Evolutionary conservation across 306 rosid genomes (phyloP).

Genomic region (Gynostemma pentaphyllum): DNA sequence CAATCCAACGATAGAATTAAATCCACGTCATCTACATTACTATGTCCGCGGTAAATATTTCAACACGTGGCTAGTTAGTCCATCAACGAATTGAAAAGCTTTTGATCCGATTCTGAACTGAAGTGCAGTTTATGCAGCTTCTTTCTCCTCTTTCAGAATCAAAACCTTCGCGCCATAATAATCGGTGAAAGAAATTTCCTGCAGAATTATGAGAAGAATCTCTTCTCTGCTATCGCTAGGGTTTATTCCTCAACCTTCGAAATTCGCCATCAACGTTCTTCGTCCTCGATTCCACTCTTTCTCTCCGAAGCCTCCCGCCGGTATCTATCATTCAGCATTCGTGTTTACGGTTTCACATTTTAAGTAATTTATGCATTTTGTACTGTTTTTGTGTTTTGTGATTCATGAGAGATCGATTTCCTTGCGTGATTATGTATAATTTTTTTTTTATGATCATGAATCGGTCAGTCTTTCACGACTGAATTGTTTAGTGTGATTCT

Average conservation of each 20-base stretch:
- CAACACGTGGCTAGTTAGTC: too few relatives aligned
- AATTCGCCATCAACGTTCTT: neutral
- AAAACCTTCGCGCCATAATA: neutral
- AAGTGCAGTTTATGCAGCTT: too few relatives aligned
- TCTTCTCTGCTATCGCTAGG: neutral
- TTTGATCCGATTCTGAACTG: neutral
- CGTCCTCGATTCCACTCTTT: slow-evolving; percentile 3
- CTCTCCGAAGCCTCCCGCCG: slow-evolving; percentile 3
- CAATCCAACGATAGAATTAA: too few relatives aligned
- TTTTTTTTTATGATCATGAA: neutral
- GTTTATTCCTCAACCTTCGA: neutral
- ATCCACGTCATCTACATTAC: too few relatives aligned
- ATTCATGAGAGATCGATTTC: neutral
- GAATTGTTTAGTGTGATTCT: neutral
- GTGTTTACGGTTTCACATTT: neutral
- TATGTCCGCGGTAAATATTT: too few relatives aligned
- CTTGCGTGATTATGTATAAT: neutral
- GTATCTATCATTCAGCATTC: neutral
- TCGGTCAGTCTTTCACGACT: neutral
- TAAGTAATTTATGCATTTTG: neutral
- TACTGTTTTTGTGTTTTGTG: neutral
- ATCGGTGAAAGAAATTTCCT: neutral
- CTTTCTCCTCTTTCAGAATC: neutral
- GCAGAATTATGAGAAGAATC: slow-evolving; percentile 5
- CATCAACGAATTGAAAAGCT: neutral